Evolutionary conservation across 192 early-diverging fungal genomes (phyloP), one percentile per base, ranked within the genome.

Genomic region (Backusella tuberculispora): DNA sequence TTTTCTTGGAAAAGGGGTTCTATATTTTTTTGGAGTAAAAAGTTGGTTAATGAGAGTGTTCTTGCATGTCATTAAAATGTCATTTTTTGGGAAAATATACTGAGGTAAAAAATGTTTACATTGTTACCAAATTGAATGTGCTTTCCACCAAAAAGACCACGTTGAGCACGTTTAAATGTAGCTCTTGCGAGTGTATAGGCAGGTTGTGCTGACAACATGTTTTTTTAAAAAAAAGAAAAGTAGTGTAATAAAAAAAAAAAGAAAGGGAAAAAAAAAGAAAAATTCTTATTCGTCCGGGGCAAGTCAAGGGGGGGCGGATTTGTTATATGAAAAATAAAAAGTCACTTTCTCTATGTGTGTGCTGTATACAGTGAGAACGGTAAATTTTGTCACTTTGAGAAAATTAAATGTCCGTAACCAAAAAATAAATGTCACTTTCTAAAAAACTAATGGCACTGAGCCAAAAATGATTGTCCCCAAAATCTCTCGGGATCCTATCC

Each of bases 1-100:
- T 92, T 79, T 89, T 89, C 73, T 91, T 85, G 43, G 89, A 91
- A 64, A 86, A 85, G 5, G 87, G 85, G 26, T 81, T 81, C 83
- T 84, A 63, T 43, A 38, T 41, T 17, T 29, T 42, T 4, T 21
- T 17, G 41, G 45, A 21, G 34, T 40, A 37, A 50, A 34, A 50
- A 47, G 14, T 17, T 9, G 47, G 15, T 3, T 45, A 43, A 10
- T 21, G 38, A 41, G 8, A 38, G 37, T 44, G 9, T 24, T n/a
- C n/a, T n/a, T n/a, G n/a, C n/a, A n/a, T n/a, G n/a, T n/a, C n/a
- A n/a, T n/a, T n/a, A n/a, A n/a, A n/a, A n/a, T n/a, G n/a, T n/a
- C n/a, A n/a, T n/a, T n/a, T n/a, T n/a, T n/a, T n/a, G n/a, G n/a
- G n/a, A n/a, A n/a, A n/a, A n/a, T n/a, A n/a, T n/a, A n/a, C n/a